These are phyloP conservation scores for Moniliophthora roreri DNA, from an alignment of 1,284 basidiomycete genomes.

Conservation along the genomic window DNA sequence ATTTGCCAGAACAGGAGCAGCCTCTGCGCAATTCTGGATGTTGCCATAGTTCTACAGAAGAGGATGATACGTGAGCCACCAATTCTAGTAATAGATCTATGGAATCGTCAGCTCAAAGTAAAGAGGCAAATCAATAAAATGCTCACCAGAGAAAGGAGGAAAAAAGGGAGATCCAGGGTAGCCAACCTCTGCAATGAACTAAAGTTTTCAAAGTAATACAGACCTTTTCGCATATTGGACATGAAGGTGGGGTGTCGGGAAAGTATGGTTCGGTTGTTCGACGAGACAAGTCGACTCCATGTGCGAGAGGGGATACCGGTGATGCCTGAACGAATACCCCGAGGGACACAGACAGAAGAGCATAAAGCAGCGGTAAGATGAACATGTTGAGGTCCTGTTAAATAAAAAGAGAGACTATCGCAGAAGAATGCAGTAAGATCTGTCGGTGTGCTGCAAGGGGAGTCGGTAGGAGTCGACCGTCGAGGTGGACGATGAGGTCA, in stretches of 20 bases:
- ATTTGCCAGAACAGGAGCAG: slow-evolving; percentile 59
- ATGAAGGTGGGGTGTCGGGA: slow-evolving; percentile 16
- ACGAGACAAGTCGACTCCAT: background rate
- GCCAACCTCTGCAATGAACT: background rate
- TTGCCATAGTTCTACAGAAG: slow-evolving; percentile 42
- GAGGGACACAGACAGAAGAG: background rate
- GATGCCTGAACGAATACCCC: slow-evolving; percentile 11
- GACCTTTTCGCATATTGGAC: slow-evolving; percentile 16
- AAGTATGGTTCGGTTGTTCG: slow-evolving; percentile 15
- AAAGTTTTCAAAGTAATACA: background rate
- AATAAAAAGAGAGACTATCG: too few relatives aligned
- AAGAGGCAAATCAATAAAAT: background rate
- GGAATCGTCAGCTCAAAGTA: background rate
- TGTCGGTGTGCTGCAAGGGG: too few relatives aligned
- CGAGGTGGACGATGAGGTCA: too few relatives aligned
- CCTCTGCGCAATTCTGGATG: slow-evolving; percentile 57
- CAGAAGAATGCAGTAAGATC: too few relatives aligned
- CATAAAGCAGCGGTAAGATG: too few relatives aligned
- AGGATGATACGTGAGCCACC: background rate
- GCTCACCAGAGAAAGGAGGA: background rate
- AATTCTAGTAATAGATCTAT: background rate
- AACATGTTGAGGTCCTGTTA: background rate
- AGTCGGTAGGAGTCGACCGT: too few relatives aligned
- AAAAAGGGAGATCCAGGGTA: background rate
- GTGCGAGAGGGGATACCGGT: slow-evolving; percentile 1